phyloP scores from a whole-genome alignment of 257 asterid genomes.

The Solanum etuberosum region DNA sequence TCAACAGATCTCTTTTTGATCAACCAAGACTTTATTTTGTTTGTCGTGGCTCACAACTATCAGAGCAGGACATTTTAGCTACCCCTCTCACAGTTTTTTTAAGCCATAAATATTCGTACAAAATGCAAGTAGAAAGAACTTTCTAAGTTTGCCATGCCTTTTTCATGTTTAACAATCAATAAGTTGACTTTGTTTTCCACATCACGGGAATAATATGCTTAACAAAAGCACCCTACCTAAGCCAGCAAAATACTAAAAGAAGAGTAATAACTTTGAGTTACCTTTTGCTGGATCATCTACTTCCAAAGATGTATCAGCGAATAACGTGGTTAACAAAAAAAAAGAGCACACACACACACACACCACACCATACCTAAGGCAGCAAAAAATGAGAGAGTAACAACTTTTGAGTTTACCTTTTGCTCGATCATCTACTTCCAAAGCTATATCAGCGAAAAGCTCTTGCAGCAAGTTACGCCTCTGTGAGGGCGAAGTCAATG shows the following conservation, averaged over 20 bases:
- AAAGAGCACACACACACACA: neutral
- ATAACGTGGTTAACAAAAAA: neutral
- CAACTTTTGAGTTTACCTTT: conserved; percentile 37
- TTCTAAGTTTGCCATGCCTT: neutral
- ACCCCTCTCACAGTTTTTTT: neutral
- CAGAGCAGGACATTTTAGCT: neutral
- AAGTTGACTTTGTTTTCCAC: neutral
- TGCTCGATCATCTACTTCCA: conserved; percentile 95
- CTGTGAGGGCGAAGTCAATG: conserved; percentile 71
- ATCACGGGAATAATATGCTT: neutral
- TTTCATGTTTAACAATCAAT: neutral
- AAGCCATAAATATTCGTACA: neutral
- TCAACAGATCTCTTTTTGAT: neutral
- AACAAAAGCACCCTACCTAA: neutral
- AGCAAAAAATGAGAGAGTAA: neutral
- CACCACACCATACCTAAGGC: neutral
- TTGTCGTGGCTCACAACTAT: neutral
- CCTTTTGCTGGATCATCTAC: conserved; percentile 95
- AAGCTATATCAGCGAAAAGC: conserved; percentile 85
- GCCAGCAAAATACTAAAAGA: neutral
- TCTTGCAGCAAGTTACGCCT: conserved; percentile 71
- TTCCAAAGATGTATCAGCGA: conserved; percentile 82
- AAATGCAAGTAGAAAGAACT: neutral
- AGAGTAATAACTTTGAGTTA: conserved; percentile 1
- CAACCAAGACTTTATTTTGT: neutral